Conservation (phyloP, 1,139 yeast species). For the Yamadazyma sp. region DNA sequence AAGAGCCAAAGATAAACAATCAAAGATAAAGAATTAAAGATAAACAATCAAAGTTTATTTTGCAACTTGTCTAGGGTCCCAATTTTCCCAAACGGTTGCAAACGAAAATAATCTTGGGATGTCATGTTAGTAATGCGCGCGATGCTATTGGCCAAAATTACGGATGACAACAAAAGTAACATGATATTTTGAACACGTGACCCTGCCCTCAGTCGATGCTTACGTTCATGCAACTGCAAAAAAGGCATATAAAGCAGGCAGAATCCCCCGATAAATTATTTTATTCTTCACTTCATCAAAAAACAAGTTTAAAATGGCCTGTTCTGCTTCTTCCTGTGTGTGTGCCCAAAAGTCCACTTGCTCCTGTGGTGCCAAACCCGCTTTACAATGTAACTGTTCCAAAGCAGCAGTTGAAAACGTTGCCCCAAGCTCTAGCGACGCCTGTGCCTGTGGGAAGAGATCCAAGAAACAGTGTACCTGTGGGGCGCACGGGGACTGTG, state of each 20-base stretch:
- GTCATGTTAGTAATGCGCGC: constrained; percentile 13
- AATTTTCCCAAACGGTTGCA: constrained; percentile 10
- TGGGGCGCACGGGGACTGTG: constrained; percentile 39
- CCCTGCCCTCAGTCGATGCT: neutral
- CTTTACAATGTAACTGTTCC: constrained; percentile 45
- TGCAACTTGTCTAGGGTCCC: neutral
- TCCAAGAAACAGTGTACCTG: constrained; percentile 42
- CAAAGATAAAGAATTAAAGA: neutral
- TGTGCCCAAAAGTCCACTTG: constrained; percentile 52
- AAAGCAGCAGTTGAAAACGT: constrained; percentile 44
- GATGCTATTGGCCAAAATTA: constrained; percentile 12
- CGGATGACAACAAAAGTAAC: too few relatives aligned
- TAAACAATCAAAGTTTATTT: neutral
- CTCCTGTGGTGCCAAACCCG: constrained; percentile 51
- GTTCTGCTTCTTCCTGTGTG: constrained; percentile 45
- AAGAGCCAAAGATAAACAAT: neutral
- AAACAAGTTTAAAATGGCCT: constrained; percentile 34
- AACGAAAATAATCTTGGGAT: neutral
- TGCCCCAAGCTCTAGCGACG: constrained; percentile 29
- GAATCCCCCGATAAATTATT: too few relatives aligned
- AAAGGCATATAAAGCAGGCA: constrained; percentile 1
- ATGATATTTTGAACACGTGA: too few relatives aligned
- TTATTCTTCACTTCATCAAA: neutral
- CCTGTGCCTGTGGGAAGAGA: constrained; percentile 53
- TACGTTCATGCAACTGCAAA: neutral